phyloP scores from a whole-genome alignment of 148 eudicot genomes.

The Arbutus unedo region DNA sequence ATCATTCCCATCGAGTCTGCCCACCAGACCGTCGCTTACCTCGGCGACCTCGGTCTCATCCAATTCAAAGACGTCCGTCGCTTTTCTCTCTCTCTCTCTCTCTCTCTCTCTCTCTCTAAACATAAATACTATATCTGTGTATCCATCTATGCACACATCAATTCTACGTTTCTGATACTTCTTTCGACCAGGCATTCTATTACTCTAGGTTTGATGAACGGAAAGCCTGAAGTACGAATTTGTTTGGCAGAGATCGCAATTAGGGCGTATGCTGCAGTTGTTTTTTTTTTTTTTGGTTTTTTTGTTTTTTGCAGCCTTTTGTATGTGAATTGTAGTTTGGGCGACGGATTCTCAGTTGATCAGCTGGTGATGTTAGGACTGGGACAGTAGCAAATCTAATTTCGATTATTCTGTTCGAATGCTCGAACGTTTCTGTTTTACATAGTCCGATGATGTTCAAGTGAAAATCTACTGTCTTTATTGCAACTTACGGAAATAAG shows the following conservation, averaged over 20 bases:
- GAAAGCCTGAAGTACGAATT: neutral
- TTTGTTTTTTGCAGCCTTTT: neutral
- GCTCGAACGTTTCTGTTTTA: neutral
- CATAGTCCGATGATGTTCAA: neutral
- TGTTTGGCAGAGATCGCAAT: neutral
- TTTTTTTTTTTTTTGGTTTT: neutral
- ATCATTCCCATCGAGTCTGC: slow-evolving; percentile 57
- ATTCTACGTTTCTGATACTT: neutral
- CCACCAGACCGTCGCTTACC: slow-evolving; percentile 42
- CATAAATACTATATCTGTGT: neutral
- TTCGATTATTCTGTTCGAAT: neutral
- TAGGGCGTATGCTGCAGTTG: neutral
- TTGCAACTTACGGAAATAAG: slow-evolving; percentile 2
- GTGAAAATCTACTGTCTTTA: neutral
- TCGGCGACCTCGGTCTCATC: slow-evolving; percentile 53
- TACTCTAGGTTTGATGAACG: neutral
- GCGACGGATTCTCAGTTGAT: neutral
- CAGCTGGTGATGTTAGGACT: neutral
- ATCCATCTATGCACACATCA: neutral
- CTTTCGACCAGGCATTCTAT: neutral
- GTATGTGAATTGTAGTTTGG: slow-evolving; percentile 4
- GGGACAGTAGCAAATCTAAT: neutral
- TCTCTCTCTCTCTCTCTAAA: neutral
- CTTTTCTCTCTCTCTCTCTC: slow-evolving; percentile 12
- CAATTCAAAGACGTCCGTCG: slow-evolving; percentile 53